Percentiles rank a stretch among this genome's conserved stretches.
Conservation (phyloP, 2,329 filamentous ascomycete species). For the Septoria linicola region DNA sequence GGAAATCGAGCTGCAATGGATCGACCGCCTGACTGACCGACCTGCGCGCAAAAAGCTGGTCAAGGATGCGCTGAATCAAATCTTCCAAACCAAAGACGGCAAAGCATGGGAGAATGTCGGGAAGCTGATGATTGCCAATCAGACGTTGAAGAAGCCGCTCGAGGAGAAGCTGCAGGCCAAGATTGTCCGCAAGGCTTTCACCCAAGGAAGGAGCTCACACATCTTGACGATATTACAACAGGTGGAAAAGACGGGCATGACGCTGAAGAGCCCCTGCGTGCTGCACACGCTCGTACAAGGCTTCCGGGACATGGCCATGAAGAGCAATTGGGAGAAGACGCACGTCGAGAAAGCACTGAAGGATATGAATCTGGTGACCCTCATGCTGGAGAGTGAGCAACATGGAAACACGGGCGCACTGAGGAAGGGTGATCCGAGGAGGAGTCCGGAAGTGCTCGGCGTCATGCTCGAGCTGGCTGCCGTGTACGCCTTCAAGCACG, state of each 20-base stretch:
- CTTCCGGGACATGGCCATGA: constrained; percentile 38
- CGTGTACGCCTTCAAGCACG: constrained; percentile 40
- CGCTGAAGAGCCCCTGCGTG: constrained; percentile 36
- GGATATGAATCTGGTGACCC: constrained; percentile 41
- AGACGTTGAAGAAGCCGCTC: constrained; percentile 24
- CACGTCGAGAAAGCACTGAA: constrained; percentile 42
- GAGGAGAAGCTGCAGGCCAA: constrained; percentile 32
- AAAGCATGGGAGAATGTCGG: constrained; percentile 39
- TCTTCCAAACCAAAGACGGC: constrained; percentile 23
- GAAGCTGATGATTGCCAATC: constrained; percentile 36
- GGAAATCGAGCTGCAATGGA: constrained; percentile 39
- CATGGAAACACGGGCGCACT: constrained; percentile 37
- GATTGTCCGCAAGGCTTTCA: constrained; percentile 36
- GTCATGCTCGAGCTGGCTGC: constrained; percentile 46
- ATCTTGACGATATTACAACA: constrained; percentile 37
- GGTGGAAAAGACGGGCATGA: constrained; percentile 37
- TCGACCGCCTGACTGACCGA: constrained; percentile 36
- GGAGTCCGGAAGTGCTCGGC: constrained; percentile 42
- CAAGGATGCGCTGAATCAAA: constrained; percentile 34
- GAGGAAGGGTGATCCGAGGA: constrained; percentile 35
- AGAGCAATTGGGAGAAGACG: constrained; percentile 39
- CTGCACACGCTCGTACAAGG: constrained; percentile 39
- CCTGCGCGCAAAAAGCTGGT: constrained; percentile 33
- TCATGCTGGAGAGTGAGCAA: constrained; percentile 43
- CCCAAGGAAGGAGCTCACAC: constrained; percentile 33